Evolutionary conservation across 2,329 filamentous ascomycete genomes (phyloP), one percentile per base, ranked within the genome.

Genomic region (Cadophora luteo-olivacea): DNA sequence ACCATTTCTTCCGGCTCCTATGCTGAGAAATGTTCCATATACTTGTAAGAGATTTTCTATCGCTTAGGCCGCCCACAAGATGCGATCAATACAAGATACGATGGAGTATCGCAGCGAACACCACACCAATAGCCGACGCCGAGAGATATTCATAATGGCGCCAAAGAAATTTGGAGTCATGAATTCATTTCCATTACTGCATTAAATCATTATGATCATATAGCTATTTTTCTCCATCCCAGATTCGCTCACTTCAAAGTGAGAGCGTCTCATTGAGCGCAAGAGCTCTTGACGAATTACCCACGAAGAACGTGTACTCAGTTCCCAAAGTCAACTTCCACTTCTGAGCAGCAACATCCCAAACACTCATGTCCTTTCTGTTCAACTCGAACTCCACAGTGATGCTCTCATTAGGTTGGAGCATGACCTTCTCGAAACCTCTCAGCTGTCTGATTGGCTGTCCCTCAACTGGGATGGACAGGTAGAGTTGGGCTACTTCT

Each of bases 341-440:
- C 67, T 84, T 81, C 79, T 91, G 88, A 22, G 79, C 79, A 0
- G 77, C 80, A 1, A 89, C 85, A 74, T 91, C 86, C 89, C 89
- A 92, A 0, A 87, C 81, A 70, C 87, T 89, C 66, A 92, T 74
- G 73, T 91, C 89, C 60, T 89, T 84, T 64, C 86, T 82, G 7
- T 84, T 87, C 49, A 92, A 76, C 33, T 83, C 79, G 71, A 92
- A 86, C 0, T 72, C 79, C 4, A 87, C 76, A 0, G 77, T 77
- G 4, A 80, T 77, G 2, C 80, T 82, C 74, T 86, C 78, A 0
- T 84, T 82, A 0, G 84, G 81, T 0, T 76, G 70, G 14, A 91
- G 75, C 1, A 75, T 76, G 0, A 87, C 82, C 76, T 89, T 90
- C 32, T 85, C 83, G 69, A 92, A 91, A 3, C 90, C 89, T 1